phyloP scores from a whole-genome alignment of 2,329 filamentous ascomycete genomes.

The Scedosporium dehoogii region DNA sequence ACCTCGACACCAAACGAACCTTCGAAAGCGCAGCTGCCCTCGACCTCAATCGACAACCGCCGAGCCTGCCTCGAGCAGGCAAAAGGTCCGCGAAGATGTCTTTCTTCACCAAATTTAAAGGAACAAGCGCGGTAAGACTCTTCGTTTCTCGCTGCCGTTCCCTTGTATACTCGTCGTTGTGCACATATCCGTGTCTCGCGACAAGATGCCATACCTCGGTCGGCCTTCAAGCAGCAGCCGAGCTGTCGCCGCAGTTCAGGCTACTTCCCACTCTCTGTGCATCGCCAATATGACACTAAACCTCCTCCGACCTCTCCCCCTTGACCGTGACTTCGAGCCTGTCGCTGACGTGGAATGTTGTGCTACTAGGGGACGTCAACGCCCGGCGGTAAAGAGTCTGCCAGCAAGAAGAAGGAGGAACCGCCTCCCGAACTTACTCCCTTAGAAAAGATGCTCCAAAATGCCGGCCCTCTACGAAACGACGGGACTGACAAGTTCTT shows the following conservation, averaged over 20 bases:
- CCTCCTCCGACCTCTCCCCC: too few relatives aligned
- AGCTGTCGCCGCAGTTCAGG: too few relatives aligned
- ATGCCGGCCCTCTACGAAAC: slow-evolving; percentile 67
- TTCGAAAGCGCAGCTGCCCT: neutral
- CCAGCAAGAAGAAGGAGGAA: slow-evolving; percentile 47
- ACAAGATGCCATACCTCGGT: too few relatives aligned
- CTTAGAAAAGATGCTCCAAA: slow-evolving; percentile 65
- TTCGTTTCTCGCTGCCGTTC: slow-evolving; percentile 2
- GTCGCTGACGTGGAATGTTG: neutral
- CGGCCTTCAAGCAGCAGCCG: too few relatives aligned
- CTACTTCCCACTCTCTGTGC: too few relatives aligned
- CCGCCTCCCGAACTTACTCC: slow-evolving; percentile 49
- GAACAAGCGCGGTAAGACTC: slow-evolving; percentile 41
- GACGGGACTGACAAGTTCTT: slow-evolving; percentile 98
- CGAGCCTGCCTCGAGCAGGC: slow-evolving; percentile 7
- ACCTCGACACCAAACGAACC: neutral
- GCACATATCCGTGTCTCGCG: too few relatives aligned
- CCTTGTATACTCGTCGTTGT: neutral
- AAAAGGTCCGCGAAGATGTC: slow-evolving; percentile 31
- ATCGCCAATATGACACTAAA: too few relatives aligned
- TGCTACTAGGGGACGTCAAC: slow-evolving; percentile 1
- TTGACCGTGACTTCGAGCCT: too few relatives aligned
- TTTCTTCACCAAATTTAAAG: slow-evolving; percentile 51
- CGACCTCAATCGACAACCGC: neutral
- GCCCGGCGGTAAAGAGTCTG: slow-evolving; percentile 29